phyloP scores from a whole-genome alignment of 257 asterid species.

The Paraleonurus japonicus region DNA sequence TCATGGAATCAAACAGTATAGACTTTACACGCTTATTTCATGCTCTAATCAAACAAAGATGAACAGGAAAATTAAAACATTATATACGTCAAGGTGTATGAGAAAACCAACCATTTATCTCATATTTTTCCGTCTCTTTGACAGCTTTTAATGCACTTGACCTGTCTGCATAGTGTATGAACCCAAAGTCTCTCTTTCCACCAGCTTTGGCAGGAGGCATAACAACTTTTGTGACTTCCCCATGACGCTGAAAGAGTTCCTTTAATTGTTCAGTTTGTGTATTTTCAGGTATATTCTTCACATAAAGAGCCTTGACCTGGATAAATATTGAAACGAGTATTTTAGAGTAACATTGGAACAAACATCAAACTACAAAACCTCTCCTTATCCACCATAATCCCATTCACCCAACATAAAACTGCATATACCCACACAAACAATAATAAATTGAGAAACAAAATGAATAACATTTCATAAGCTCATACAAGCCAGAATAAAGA shows the following conservation, averaged over 20 bases:
- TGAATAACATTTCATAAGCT: slow-evolving; percentile 3
- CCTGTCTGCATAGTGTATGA: slow-evolving; percentile 90
- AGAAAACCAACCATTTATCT: slow-evolving; percentile 66
- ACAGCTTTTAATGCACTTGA: slow-evolving; percentile 87
- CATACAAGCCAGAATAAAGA: slow-evolving; percentile 14
- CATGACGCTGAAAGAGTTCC: slow-evolving; percentile 79
- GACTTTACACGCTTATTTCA: slow-evolving; percentile 1
- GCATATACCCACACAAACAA: not conserved
- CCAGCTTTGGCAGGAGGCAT: slow-evolving; percentile 97
- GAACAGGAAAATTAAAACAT: not conserved
- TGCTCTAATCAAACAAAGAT: not conserved
- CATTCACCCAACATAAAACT: slow-evolving; percentile 1
- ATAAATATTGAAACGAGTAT: slow-evolving; percentile 17
- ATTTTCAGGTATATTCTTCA: slow-evolving; percentile 88
- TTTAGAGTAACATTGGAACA: slow-evolving; percentile 9
- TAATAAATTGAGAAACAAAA: slow-evolving; percentile 3
- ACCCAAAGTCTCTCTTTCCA: slow-evolving; percentile 89
- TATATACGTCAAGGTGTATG: not conserved
- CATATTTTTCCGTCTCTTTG: slow-evolving; percentile 78
- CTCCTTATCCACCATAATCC: not conserved
- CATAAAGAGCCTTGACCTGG: slow-evolving; percentile 95
- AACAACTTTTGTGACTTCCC: slow-evolving; percentile 91
- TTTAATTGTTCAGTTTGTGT: slow-evolving; percentile 75
- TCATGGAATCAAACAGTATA: not conserved
- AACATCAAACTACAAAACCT: slow-evolving; percentile 12